These are phyloP conservation scores for Lactarius hengduanensis DNA, from an alignment of 768 basidiomycete species.

Conservation along the genomic window DNA sequence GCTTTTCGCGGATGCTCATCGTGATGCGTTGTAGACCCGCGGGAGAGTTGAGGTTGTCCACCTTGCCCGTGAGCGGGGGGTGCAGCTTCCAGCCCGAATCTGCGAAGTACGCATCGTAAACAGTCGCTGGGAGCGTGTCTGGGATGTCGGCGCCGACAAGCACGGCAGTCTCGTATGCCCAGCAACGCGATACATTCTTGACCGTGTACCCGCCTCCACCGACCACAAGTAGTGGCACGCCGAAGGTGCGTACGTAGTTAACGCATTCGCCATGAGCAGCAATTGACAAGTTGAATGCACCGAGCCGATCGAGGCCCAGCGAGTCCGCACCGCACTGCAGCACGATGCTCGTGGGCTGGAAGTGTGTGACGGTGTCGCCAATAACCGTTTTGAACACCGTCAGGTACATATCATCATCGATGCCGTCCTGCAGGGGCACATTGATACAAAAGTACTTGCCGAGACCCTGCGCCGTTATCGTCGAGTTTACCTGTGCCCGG, in stretches of 20 bases:
- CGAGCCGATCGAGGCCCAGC: conserved; percentile 89
- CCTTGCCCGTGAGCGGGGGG: conserved; percentile 85
- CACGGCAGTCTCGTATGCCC: conserved; percentile 97
- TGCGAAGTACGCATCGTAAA: conserved; percentile 91
- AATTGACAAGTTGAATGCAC: conserved; percentile 96
- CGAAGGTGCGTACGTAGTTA: conserved; percentile 91
- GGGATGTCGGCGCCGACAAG: conserved; percentile 81
- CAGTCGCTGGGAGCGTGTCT: conserved; percentile 82
- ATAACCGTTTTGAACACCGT: conserved; percentile 95
- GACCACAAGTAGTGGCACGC: conserved; percentile 85
- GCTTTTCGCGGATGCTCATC: conserved; percentile 79
- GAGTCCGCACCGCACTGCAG: conserved; percentile 98
- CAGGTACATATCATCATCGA: conserved; percentile 97
- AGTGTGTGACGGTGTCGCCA: conserved; percentile 87
- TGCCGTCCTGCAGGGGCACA: conserved; percentile 91
- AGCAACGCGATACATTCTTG: conserved; percentile 96
- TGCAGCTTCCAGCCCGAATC: conserved; percentile 92
- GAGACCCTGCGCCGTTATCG: conserved; percentile 81
- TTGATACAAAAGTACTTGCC: conserved; percentile 97
- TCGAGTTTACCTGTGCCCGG: conserved; percentile 95
- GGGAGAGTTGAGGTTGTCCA: conserved; percentile 89
- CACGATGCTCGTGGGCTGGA: conserved; percentile 87
- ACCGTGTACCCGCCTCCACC: conserved; percentile 98
- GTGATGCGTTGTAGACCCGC: conserved; percentile 84
- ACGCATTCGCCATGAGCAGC: conserved; percentile 98